These are phyloP conservation scores for Fusarium circinatum DNA, from an alignment of 2,329 filamentous ascomycete genomes.

Conservation along the genomic window DNA sequence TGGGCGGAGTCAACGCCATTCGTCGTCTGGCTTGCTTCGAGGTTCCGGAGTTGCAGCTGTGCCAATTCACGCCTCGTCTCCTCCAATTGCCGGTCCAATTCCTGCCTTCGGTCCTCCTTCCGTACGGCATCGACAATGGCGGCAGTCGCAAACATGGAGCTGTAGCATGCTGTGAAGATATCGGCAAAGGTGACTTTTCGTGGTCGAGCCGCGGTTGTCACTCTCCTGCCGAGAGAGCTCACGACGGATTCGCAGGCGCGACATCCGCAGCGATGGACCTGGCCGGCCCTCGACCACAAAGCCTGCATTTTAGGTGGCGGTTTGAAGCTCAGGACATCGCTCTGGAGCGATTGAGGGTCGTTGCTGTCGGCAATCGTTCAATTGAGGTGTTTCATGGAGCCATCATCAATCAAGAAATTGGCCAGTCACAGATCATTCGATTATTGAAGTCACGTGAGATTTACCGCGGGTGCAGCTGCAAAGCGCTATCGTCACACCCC, in stretches of 20 bases:
- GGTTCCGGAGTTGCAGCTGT: constrained; percentile 48
- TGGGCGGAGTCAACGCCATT: constrained; percentile 12
- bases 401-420: constrained; percentile 35
- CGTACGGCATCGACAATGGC: constrained; percentile 68
- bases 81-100: constrained; percentile 71
- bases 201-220: constrained; percentile 59
- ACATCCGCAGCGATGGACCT: constrained; percentile 72
- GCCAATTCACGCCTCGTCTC: constrained; percentile 61
- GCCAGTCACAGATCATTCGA: constrained; percentile 43
- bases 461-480: not conserved
- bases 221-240: constrained; percentile 60
- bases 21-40: constrained; percentile 31
- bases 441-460: constrained; percentile 39
- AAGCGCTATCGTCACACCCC: constrained; percentile 42
- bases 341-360: constrained; percentile 19
- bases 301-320: constrained; percentile 67
- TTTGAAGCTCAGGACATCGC: constrained; percentile 38
- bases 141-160: constrained; percentile 73
- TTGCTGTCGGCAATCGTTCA: constrained; percentile 24
- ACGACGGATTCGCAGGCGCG: constrained; percentile 66
- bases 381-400: constrained; percentile 40
- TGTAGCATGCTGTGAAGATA: constrained; percentile 74
- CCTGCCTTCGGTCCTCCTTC: constrained; percentile 67
- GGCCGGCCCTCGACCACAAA: constrained; percentile 74
- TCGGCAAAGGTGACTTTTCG: constrained; percentile 63